Conservation (phyloP, 106 monocot genomes). For the Dioscorea alata region DNA sequence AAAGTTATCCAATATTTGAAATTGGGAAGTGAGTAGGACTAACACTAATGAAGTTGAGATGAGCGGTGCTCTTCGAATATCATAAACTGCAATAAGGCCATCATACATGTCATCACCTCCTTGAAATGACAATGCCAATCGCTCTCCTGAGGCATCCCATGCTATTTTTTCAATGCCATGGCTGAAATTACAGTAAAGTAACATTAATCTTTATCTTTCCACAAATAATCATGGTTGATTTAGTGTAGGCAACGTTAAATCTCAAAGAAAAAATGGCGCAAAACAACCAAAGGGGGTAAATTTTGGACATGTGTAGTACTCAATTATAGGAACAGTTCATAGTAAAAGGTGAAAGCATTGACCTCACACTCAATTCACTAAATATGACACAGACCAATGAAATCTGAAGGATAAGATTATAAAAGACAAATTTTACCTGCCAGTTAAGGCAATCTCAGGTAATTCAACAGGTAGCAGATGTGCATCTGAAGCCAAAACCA, state of each 20-base stretch:
- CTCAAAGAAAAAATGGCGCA: too few species aligned
- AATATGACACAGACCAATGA: not conserved
- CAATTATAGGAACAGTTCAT: too few species aligned
- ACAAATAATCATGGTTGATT: too few species aligned
- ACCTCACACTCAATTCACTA: not conserved
- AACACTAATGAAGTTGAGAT: constrained; percentile 81
- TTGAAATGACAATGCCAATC: constrained; percentile 81
- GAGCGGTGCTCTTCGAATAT: constrained; percentile 69
- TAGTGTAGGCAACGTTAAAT: too few species aligned
- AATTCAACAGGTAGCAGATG: constrained; percentile 87
- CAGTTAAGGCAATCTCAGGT: constrained; percentile 71
- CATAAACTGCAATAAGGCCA: constrained; percentile 91
- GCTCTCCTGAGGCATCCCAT: constrained; percentile 88
- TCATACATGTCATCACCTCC: constrained; percentile 60
- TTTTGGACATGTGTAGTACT: too few species aligned
- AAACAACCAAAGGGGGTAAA: too few species aligned
- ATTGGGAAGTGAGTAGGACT: constrained; percentile 13
- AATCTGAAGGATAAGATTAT: not conserved
- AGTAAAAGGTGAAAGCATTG: not conserved
- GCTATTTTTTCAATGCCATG: constrained; percentile 79
- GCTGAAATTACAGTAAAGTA: constrained; percentile 27
- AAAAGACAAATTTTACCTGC: constrained; percentile 43
- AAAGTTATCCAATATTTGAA: not conserved
- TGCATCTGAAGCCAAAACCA: constrained; percentile 50
- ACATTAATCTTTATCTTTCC: not conserved